A percentile compares a stretch with the other conserved stretches of the same genome.
phyloP scores from a whole-genome alignment of 805 yeast genomes.

The Candida schatavii region DNA sequence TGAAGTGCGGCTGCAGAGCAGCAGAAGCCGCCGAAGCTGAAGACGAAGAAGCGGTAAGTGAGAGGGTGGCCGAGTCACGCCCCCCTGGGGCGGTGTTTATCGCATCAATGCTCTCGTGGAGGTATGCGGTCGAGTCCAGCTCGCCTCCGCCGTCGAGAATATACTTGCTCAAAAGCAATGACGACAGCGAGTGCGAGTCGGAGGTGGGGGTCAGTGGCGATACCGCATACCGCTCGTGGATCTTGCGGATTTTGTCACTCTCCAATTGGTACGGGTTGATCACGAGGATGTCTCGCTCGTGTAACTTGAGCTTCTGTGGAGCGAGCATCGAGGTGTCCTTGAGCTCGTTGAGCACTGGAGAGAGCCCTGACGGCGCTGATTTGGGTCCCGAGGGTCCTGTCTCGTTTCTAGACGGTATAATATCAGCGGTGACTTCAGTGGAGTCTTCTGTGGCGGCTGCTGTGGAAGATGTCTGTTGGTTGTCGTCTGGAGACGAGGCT shows the following conservation, averaged over 20 bases:
- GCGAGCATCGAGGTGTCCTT: conserved; percentile 4
- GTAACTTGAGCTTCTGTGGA: not conserved
- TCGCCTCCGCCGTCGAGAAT: not conserved
- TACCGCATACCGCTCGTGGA: not conserved
- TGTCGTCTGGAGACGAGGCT: too few relatives aligned
- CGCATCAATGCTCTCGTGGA: not conserved
- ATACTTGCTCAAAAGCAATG: not conserved
- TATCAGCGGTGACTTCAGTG: too few relatives aligned
- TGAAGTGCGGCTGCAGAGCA: too few relatives aligned
- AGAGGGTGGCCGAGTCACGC: too few relatives aligned
- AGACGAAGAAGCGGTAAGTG: too few relatives aligned
- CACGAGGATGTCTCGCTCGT: conserved; percentile 6
- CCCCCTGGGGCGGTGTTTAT: not conserved
- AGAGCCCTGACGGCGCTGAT: not conserved
- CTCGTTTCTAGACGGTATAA: too few relatives aligned
- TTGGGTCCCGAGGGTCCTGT: too few relatives aligned
- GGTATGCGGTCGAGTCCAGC: not conserved
- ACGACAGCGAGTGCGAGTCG: not conserved
- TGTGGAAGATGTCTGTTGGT: too few relatives aligned
- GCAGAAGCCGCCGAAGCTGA: not conserved
- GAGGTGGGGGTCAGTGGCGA: not conserved
- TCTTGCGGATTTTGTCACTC: not conserved
- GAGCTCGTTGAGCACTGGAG: conserved; percentile 5
- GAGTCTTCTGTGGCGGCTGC: too few relatives aligned
- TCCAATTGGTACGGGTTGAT: not conserved